These are phyloP conservation scores for Saururus chinensis DNA, from an alignment of 164 flowering plant species.

Conservation along the genomic window DNA sequence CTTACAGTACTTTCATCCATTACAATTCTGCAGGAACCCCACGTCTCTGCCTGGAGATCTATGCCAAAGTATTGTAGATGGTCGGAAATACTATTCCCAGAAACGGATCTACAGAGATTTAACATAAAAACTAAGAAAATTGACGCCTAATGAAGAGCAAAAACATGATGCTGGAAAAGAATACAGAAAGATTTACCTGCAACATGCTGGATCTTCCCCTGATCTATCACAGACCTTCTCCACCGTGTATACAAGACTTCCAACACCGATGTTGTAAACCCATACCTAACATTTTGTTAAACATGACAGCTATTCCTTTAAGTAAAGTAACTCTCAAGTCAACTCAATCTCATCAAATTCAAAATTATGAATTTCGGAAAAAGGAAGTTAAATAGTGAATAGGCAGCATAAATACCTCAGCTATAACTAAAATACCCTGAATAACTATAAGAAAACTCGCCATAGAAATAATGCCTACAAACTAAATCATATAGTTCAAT, in stretches of 20 bases:
- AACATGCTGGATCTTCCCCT: conserved; percentile 95
- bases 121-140: conserved; percentile 1
- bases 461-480: too few relatives aligned
- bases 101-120: conserved; percentile 61
- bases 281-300: conserved; percentile 56
- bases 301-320: neutral
- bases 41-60: conserved; percentile 35
- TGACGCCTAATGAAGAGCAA: neutral
- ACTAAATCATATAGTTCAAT: too few relatives aligned
- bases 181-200: conserved; percentile 40
- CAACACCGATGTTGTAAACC: conserved; percentile 57
- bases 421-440: too few relatives aligned
- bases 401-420: too few relatives aligned
- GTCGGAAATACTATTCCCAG: conserved; percentile 74
- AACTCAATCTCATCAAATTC: too few relatives aligned
- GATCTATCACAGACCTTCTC: conserved; percentile 84
- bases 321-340: too few relatives aligned
- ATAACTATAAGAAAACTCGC: too few relatives aligned
- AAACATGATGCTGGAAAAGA: neutral
- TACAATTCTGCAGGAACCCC: conserved; percentile 61
- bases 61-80: conserved; percentile 69
- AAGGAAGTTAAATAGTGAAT: too few relatives aligned
- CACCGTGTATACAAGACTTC: conserved; percentile 46
- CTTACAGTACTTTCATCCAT: conserved; percentile 22
- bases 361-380: too few relatives aligned